phyloP scores from a whole-genome alignment of 176 grass and related monocot genomes.

The Oropetium thomaeum region DNA sequence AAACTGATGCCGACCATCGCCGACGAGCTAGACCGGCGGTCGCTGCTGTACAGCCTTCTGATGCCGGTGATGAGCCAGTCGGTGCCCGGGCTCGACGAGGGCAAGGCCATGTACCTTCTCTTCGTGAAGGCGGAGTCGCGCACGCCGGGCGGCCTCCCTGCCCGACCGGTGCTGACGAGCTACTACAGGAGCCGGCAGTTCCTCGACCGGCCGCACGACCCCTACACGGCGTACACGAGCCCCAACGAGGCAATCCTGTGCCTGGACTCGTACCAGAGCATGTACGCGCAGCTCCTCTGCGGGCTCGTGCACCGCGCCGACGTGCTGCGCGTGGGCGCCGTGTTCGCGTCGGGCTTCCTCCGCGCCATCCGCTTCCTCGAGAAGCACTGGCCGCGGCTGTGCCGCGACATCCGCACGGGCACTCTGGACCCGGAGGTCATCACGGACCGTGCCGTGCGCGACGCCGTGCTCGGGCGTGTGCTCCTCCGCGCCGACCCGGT shows the following conservation, averaged over 20 bases:
- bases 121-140: constrained; percentile 87
- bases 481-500: constrained; percentile 52
- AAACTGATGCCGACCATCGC: constrained; percentile 96
- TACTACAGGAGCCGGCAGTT: constrained; percentile 97
- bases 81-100: constrained; percentile 73
- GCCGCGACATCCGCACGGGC: constrained; percentile 74
- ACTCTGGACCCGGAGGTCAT: constrained; percentile 72
- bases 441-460: constrained; percentile 60
- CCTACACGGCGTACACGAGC: constrained; percentile 82
- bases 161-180: constrained; percentile 82
- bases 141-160: constrained; percentile 74
- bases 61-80: constrained; percentile 92
- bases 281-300: constrained; percentile 92
- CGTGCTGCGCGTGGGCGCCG: constrained; percentile 80
- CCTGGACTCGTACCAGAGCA: constrained; percentile 93
- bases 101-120: constrained; percentile 91
- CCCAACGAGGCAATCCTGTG: constrained; percentile 83
- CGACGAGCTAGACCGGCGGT: constrained; percentile 75
- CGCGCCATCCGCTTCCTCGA: constrained; percentile 88
- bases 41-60: constrained; percentile 72
- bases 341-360: constrained; percentile 93
- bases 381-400: constrained; percentile 80
- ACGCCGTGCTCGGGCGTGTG: constrained; percentile 56
- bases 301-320: constrained; percentile 79
- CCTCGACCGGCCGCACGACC: constrained; percentile 67